These are phyloP conservation scores for Fomitopsis pinicola DNA, from an alignment of 1,284 basidiomycete genomes.

Conservation along the genomic window DNA sequence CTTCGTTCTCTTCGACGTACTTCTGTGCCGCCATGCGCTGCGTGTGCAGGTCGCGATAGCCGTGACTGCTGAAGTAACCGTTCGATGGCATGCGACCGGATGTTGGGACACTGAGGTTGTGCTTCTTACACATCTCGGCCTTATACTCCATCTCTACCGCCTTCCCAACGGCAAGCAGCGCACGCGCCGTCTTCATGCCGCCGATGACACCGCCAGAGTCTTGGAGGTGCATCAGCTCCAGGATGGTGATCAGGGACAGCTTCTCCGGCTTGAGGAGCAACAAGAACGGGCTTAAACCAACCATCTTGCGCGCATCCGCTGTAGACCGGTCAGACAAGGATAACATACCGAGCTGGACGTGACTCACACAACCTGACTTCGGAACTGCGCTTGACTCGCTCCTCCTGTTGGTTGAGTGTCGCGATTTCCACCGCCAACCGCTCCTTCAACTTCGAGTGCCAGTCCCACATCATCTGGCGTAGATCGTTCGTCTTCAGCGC, in stretches of 20 bases:
- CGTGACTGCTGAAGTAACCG: constrained; percentile 52
- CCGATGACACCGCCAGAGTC: constrained; percentile 74
- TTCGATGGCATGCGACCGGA: constrained; percentile 33
- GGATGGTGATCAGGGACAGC: constrained; percentile 85
- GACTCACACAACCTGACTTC: not conserved
- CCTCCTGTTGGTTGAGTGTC: constrained; percentile 41
- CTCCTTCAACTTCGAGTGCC: constrained; percentile 66
- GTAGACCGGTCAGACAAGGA: not conserved
- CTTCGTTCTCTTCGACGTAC: constrained; percentile 59
- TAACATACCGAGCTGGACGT: no score
- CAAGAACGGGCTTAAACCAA: constrained; percentile 59
- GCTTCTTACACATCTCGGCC: constrained; percentile 72
- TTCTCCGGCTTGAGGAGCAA: constrained; percentile 73
- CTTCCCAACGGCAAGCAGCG: constrained; percentile 78
- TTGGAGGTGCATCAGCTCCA: constrained; percentile 86
- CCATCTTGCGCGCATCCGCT: constrained; percentile 6
- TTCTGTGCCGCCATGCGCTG: constrained; percentile 61
- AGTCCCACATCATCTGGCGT: constrained; percentile 84
- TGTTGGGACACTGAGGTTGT: constrained; percentile 52
- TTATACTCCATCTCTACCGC: constrained; percentile 90
- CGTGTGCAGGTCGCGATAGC: constrained; percentile 54
- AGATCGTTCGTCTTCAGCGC: constrained; percentile 54
- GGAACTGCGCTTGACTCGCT: constrained; percentile 16
- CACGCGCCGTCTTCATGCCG: constrained; percentile 90
- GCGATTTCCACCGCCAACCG: constrained; percentile 56